These are phyloP conservation scores for Pelargonium cotyledonis DNA, from an alignment of 441 rosid species.

Conservation along the genomic window DNA sequence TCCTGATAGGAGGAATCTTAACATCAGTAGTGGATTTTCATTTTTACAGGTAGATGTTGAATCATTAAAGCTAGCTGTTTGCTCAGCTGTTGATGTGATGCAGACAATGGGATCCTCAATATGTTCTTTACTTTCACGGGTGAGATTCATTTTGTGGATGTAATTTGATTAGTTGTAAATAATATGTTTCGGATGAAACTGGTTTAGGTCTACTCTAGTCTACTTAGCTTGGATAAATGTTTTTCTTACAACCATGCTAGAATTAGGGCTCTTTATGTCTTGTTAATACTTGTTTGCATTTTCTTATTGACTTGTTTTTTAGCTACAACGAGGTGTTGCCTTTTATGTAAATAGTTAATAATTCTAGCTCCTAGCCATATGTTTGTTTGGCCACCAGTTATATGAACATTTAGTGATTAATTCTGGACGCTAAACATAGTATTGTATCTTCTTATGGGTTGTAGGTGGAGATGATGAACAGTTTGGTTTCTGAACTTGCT, in stretches of 20 bases:
- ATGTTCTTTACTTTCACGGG: slow-evolving; percentile 63
- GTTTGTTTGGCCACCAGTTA: not conserved
- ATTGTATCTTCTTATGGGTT: slow-evolving; percentile 16
- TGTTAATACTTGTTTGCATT: not conserved
- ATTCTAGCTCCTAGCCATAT: not conserved
- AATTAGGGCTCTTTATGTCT: not conserved
- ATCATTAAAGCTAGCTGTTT: slow-evolving; percentile 66
- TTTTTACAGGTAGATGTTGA: slow-evolving; percentile 63
- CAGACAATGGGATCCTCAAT: slow-evolving; percentile 76
- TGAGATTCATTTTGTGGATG: slow-evolving; percentile 26
- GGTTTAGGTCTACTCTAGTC: not conserved
- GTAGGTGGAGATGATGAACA: slow-evolving; percentile 65
- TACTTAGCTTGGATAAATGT: no score
- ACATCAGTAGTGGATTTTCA: slow-evolving; percentile 19
- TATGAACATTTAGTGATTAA: slow-evolving; percentile 1
- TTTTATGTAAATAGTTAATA: not conserved
- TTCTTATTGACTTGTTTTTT: not conserved
- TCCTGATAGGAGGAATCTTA: slow-evolving; percentile 22
- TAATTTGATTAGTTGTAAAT: not conserved
- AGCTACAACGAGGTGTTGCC: not conserved
- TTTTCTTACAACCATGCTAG: no score
- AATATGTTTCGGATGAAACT: not conserved
- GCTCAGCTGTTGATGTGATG: slow-evolving; percentile 89
- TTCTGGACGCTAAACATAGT: slow-evolving; percentile 11
- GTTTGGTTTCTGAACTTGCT: slow-evolving; percentile 62